Base-by-base conservation (phyloP, 1,139 yeast species). In the Pichia sp. region DNA sequence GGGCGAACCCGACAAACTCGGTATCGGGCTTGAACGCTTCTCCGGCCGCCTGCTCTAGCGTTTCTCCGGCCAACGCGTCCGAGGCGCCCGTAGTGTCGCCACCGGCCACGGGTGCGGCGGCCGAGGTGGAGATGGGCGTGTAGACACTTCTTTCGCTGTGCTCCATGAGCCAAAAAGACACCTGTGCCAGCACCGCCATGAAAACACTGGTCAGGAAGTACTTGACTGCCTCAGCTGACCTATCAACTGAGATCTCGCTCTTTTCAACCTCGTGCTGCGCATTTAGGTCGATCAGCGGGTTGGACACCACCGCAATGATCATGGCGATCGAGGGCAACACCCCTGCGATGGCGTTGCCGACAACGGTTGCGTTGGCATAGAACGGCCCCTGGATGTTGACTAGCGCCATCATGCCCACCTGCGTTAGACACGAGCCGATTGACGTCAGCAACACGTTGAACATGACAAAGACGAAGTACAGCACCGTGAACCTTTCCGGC, bases 311-410 rank as follows among this genome's bases (percentile, higher is more conserved):
- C 1, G 92, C 81, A 1, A 81, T 52, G 50, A 92, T 83, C 53
- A 90, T 74, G 0, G 95, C 86, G 15, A 86, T 70, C 0, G 97
- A 83, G 0, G 98, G 98, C 51, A 92, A 73, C 0, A 92, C 96
- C 0, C 98, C 98, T 0, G 97, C 90, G 13, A 92, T 75, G 0
- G 96, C 97, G 69, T 93, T 97, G 1, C 99, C 99, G 5, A 90
- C 90, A 87, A 93, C 88, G 4, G 87, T 87, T 0, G 88, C 95
- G 64, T 92, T 95, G 15, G 92, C 89, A 66, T 84, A 89, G 2
- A 82, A 77, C 3, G 90, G 81, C 1, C 95, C 95, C 67, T 84
- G 76, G 3, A 87, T 85, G 64, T 87, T 88, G 3, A 88, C 95
- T 36, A 89, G 77, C 2, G 98, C 96, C 84, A 90, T 83, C 16